A percentile compares a stretch with the other conserved stretches of the same genome.
phyloP scores from a whole-genome alignment of 139 green algal species.

The Chlamydomonas asymmetrica region DNA sequence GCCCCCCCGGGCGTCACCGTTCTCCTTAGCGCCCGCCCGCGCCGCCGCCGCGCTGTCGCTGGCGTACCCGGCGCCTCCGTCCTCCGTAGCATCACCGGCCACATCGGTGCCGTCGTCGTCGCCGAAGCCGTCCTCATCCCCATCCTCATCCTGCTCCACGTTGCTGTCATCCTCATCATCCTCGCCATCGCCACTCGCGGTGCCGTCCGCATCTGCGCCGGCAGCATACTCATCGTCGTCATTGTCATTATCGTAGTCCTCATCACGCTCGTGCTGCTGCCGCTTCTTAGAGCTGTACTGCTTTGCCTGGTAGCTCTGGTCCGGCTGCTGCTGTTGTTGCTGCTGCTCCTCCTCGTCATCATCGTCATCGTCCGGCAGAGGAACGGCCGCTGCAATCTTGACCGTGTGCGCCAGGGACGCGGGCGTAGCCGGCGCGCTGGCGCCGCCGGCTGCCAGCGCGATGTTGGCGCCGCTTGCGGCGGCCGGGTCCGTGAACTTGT shows the following conservation, averaged over 20 bases:
- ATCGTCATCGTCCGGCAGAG: constrained; percentile 34
- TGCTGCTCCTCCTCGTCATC: constrained; percentile 4
- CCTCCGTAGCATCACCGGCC: not conserved
- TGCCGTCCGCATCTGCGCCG: not conserved
- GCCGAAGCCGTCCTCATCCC: not conserved
- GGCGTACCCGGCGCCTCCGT: not conserved
- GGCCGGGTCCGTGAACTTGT: not conserved
- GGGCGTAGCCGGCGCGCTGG: not conserved
- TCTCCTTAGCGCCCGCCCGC: too few relatives aligned
- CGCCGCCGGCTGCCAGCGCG: not conserved
- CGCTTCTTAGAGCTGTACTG: not conserved
- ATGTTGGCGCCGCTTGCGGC: not conserved
- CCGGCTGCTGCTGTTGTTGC: not conserved
- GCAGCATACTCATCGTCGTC: not conserved
- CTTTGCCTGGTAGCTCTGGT: not conserved
- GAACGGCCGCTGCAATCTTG: constrained; percentile 14
- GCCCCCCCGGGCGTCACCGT: not conserved
- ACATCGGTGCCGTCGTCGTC: not conserved
- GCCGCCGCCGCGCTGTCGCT: too few relatives aligned
- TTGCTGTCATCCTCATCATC: not conserved
- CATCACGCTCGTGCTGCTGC: not conserved
- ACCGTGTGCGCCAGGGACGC: constrained; percentile 15
- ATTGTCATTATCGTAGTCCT: not conserved
- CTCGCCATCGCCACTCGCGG: not conserved
- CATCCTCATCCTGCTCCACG: not conserved